A percentile compares a stretch with the other conserved stretches of the same genome.
These are phyloP conservation scores for Dujonia santamariae DNA, from an alignment of 1,139 yeast genomes.

Conservation along the genomic window DNA sequence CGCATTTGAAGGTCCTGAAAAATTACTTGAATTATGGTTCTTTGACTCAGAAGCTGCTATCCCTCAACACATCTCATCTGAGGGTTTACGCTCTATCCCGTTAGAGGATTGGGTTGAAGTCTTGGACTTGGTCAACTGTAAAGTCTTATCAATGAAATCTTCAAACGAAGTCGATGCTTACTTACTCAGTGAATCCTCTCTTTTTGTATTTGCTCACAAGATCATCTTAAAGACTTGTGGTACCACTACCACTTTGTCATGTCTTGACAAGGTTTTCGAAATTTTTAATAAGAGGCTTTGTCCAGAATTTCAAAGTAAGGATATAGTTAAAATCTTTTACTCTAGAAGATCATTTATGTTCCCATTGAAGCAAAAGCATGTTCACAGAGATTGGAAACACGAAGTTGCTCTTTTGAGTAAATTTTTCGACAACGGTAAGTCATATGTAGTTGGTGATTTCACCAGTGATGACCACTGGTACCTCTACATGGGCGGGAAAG, in stretches of 20 bases:
- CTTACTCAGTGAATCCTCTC: conserved; percentile 81
- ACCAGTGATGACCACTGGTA: conserved; percentile 88
- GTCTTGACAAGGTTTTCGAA: conserved; percentile 64
- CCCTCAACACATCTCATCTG: conserved; percentile 36
- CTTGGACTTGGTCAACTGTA: conserved; percentile 83
- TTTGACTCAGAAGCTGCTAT: conserved; percentile 38
- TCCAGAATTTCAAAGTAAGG: conserved; percentile 21
- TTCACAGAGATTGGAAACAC: conserved; percentile 82
- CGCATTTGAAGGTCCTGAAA: conserved; percentile 98
- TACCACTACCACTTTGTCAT: conserved; percentile 84
- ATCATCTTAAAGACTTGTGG: conserved; percentile 92
- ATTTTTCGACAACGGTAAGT: conserved; percentile 59
- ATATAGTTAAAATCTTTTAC: conserved; percentile 73
- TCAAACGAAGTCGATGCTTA: conserved; percentile 74
- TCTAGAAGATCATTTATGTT: conserved; percentile 92
- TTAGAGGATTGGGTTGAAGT: conserved; percentile 67
- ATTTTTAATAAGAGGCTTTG: conserved; percentile 38
- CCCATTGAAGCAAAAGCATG: conserved; percentile 77
- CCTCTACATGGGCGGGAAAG: conserved; percentile 61
- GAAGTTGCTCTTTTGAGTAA: conserved; percentile 71
- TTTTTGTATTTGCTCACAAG: conserved; percentile 87
- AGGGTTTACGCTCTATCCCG: conserved; percentile 65
- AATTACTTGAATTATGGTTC: conserved; percentile 88
- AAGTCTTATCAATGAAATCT: conserved; percentile 76
- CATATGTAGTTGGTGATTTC: conserved; percentile 77